Evolutionary conservation across 495 filamentous ascomycete species (phyloP), one percentile per base, ranked within the genome.

Genomic region (Hypoxylon trugodes): DNA sequence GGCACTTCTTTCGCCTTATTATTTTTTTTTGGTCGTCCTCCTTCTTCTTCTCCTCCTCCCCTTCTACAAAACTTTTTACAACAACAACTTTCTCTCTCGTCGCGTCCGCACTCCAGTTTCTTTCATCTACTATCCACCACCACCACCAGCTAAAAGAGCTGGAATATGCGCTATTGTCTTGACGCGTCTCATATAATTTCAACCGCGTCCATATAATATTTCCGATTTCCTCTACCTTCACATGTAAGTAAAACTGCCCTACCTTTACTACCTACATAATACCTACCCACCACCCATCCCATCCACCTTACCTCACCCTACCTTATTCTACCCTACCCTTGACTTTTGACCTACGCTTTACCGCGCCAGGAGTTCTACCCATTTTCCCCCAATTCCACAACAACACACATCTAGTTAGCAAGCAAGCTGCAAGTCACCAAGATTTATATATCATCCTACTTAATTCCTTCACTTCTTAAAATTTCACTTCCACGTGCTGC

Each of bases 371-470:
- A 63, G 53, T 24, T 21, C 72, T 68, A 70, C 68, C 61, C 69
- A 69, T 69, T 69, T 69, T 69, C 58, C 62, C 63, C 56, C 66
- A 62, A 69, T 72, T 71, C 67, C 71, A 73, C 67, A 70, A 69
- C 66, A 63, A 52, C 74, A 72, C 70, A 70, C n/a, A n/a, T n/a
- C n/a, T n/a, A n/a, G n/a, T n/a, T n/a, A n/a, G n/a, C n/a, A n/a
- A n/a, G n/a, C n/a, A n/a, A n/a, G n/a, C n/a, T n/a, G n/a, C n/a
- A n/a, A n/a, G n/a, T n/a, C n/a, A n/a, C n/a, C n/a, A n/a, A n/a
- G n/a, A n/a, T n/a, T n/a, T n/a, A n/a, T n/a, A n/a, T n/a, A n/a
- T n/a, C n/a, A n/a, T n/a, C n/a, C n/a, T n/a, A n/a, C n/a, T n/a
- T 52, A 57, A 37, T 45, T 25, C 25, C 59, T 59, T 65, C 57